These are phyloP conservation scores for Ophiostoma tasmaniense DNA, from an alignment of 2,329 filamentous ascomycete genomes.

Conservation along the genomic window DNA sequence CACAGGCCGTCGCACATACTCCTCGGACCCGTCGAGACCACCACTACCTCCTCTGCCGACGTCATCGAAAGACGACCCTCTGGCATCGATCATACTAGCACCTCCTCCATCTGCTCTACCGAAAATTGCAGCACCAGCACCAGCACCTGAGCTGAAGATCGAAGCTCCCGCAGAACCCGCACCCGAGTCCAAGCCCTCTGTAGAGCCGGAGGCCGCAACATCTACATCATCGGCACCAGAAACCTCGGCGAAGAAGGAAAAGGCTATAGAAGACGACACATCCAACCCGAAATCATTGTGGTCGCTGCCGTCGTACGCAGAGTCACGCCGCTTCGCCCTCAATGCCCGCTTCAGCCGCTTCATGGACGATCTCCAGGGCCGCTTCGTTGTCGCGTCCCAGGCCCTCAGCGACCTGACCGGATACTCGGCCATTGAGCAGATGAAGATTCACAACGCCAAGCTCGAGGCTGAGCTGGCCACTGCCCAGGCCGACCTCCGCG, in stretches of 20 bases:
- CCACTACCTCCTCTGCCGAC: neutral
- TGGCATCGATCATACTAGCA: neutral
- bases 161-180: neutral
- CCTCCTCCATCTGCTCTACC: constrained; percentile 1
- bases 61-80: neutral
- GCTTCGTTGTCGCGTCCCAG: constrained; percentile 75
- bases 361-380: constrained; percentile 85
- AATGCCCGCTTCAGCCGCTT: constrained; percentile 52
- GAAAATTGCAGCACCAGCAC: neutral
- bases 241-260: neutral
- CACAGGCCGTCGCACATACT: neutral
- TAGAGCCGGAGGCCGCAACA: neutral
- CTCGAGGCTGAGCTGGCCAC: constrained; percentile 52
- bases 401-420: constrained; percentile 91
- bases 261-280: neutral
- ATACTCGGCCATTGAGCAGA: constrained; percentile 80
- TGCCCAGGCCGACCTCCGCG: constrained; percentile 58
- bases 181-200: neutral
- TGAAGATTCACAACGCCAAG: constrained; percentile 68
- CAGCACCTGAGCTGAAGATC: neutral
- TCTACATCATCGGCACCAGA: neutral
- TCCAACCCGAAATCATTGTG: neutral
- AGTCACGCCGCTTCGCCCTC: constrained; percentile 35
- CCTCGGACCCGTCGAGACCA: neutral
- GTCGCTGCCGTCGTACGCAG: constrained; percentile 36